Conservation (phyloP, 1,139 yeast genomes). For the Suhomyces kunorum region DNA sequence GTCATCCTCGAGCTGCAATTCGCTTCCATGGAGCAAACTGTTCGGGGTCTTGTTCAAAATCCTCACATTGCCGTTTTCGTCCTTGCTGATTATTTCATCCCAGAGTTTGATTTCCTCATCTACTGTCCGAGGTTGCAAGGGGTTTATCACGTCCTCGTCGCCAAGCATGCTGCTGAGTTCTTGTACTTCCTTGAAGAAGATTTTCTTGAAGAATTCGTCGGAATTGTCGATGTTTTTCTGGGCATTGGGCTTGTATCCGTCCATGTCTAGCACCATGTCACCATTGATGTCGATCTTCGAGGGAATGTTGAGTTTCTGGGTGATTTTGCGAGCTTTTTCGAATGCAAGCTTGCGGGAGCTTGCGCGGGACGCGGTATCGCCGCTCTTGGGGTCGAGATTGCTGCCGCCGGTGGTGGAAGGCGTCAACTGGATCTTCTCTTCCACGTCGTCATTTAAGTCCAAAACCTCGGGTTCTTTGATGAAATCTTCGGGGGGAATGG, state of each 20-base stretch:
- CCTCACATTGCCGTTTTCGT: conserved; percentile 71
- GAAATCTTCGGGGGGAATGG: not conserved
- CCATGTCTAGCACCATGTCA: conserved; percentile 88
- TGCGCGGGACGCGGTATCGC: conserved; percentile 16
- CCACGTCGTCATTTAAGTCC: conserved; percentile 37
- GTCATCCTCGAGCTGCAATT: conserved; percentile 12
- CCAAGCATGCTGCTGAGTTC: conserved; percentile 24
- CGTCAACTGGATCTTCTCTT: conserved; percentile 28
- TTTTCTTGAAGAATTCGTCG: conserved; percentile 68
- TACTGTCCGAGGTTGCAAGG: conserved; percentile 15
- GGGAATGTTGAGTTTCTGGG: conserved; percentile 79
- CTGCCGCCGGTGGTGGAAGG: conserved; percentile 10
- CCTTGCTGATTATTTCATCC: conserved; percentile 48
- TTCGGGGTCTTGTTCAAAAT: conserved; percentile 33
- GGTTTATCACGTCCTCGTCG: conserved; percentile 16
- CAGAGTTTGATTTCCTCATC: conserved; percentile 33
- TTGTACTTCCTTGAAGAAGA: conserved; percentile 59
- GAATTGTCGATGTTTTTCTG: conserved; percentile 66
- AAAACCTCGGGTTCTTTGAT: conserved; percentile 32
- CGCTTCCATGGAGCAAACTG: conserved; percentile 6
- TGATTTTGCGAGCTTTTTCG: conserved; percentile 67
- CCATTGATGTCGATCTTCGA: conserved; percentile 88
- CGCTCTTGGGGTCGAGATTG: not conserved
- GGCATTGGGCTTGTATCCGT: conserved; percentile 90
- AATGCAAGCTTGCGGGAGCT: conserved; percentile 45